Conservation (phyloP, 1,139 yeast genomes). For the Zhuliangozyma blackwelliae region DNA sequence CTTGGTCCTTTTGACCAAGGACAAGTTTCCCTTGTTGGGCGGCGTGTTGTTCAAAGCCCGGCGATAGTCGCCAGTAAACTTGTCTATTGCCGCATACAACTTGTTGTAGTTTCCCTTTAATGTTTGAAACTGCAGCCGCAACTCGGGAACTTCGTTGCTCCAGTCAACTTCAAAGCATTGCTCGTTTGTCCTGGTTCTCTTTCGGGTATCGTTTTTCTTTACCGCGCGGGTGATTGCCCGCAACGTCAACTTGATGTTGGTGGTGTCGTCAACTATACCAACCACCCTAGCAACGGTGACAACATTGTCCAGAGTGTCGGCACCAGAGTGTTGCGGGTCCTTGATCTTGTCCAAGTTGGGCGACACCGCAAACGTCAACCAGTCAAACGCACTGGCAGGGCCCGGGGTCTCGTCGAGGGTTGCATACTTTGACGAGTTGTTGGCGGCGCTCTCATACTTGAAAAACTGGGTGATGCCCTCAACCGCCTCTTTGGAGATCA, state of each 20-base stretch:
- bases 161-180: constrained; percentile 26
- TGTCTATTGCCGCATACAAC: constrained; percentile 39
- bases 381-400: constrained; percentile 25
- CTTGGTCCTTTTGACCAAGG: constrained; percentile 9
- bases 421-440: not conserved
- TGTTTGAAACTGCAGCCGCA: constrained; percentile 18
- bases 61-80: constrained; percentile 40
- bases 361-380: constrained; percentile 37
- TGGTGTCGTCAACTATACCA: constrained; percentile 45
- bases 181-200: constrained; percentile 22
- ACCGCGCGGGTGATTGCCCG: constrained; percentile 52
- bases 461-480: constrained; percentile 32
- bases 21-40: constrained; percentile 6
- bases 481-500: constrained; percentile 31
- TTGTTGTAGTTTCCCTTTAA: constrained; percentile 21
- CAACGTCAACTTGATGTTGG: constrained; percentile 44
- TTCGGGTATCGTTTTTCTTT: constrained; percentile 9
- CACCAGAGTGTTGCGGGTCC: constrained; percentile 16
- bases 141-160: constrained; percentile 16
- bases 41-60: constrained; percentile 16
- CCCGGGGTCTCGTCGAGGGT: constrained; percentile 5
- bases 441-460: constrained; percentile 16
- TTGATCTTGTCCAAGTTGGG: constrained; percentile 39
- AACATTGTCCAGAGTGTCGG: constrained; percentile 14
- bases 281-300: constrained; percentile 49